Evolutionary conservation across 306 rosid species (phyloP), one percentile per base, ranked within the genome.

Genomic region (Gastrolobium villosum): DNA sequence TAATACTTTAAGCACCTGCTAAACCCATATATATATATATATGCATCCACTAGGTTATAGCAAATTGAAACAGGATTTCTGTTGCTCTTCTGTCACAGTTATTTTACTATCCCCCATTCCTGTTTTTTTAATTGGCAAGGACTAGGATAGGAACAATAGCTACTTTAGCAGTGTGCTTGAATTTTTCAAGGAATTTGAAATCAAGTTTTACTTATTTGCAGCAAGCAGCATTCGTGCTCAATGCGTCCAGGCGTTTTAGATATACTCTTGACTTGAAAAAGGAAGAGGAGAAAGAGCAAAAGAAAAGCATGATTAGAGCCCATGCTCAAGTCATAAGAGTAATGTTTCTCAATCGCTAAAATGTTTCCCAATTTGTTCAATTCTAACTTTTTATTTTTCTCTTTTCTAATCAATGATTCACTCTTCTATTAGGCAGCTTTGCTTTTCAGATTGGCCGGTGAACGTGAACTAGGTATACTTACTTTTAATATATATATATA

Each of bases 241-340:
- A 94, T 85, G 95, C 99, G 20, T 86, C 97, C 20, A 83, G 99
- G 43, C 90, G 99, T 62, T 94, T 94, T 82, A 88, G 99, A 68
- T 94, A 94, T 55, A 94, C 99, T 37, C 78, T 92, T 67, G 97
- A 94, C 89, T 92, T 94, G 59, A 88, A 87, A 50, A 90, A 65
- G 84, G 97, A 86, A 71, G 95, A 88, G 70, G 94, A 89, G 40
- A 87, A 80, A 81, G 92, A 89, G 54, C 84, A 85, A 6, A 88
- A 91, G 75, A 89, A 86, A 82, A 77, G 90, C 84, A 86, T 92
- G 97, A 90, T 94, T 64, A 84, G 99, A 83, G 83, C 99, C 70
- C 97, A 92, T 65, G 96, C 99, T 15, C 99, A 92, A 92, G 99
- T 92, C 90, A 85, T 94, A 44, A 81, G 99, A 83, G 97, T 94